Conservation (phyloP, 1,139 yeast genomes). For the Saccharomyces hybrid region DNA sequence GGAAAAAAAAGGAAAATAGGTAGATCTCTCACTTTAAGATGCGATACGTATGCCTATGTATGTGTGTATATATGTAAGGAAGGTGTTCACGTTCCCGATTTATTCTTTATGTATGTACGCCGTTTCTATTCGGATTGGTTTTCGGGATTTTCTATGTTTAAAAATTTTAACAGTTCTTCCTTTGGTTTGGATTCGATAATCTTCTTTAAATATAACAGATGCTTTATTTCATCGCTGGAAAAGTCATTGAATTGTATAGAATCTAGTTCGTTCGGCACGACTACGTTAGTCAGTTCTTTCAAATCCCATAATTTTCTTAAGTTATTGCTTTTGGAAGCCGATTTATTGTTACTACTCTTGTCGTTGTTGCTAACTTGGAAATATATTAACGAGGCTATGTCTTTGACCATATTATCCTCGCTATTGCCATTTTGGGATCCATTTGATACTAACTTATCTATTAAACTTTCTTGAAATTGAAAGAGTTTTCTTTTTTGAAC, state of each 20-base stretch:
- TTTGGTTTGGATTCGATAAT: slow-evolving; percentile 64
- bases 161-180: slow-evolving; percentile 53
- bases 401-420: slow-evolving; percentile 6
- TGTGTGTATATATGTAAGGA: background rate
- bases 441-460: slow-evolving; percentile 22
- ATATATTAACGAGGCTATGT: slow-evolving; percentile 22
- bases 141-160: slow-evolving; percentile 28
- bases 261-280: slow-evolving; percentile 1
- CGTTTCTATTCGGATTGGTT: background rate
- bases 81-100: background rate
- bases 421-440: slow-evolving; percentile 3
- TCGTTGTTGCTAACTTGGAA: slow-evolving; percentile 14
- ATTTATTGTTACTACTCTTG: slow-evolving; percentile 17
- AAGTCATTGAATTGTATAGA: slow-evolving; percentile 13
- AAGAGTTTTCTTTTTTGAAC: slow-evolving; percentile 19
- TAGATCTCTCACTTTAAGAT: background rate
- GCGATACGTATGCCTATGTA: background rate
- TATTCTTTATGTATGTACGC: background rate
- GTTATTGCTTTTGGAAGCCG: slow-evolving; percentile 5
- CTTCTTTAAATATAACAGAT: slow-evolving; percentile 49
- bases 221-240: slow-evolving; percentile 38
- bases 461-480: slow-evolving; percentile 22
- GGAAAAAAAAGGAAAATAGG: background rate
- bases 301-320: slow-evolving; percentile 30
- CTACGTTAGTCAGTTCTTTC: slow-evolving; percentile 28